Evolutionary conservation across 2,329 filamentous ascomycete genomes (phyloP).

Genomic region (Penicillium frequentans): DNA sequence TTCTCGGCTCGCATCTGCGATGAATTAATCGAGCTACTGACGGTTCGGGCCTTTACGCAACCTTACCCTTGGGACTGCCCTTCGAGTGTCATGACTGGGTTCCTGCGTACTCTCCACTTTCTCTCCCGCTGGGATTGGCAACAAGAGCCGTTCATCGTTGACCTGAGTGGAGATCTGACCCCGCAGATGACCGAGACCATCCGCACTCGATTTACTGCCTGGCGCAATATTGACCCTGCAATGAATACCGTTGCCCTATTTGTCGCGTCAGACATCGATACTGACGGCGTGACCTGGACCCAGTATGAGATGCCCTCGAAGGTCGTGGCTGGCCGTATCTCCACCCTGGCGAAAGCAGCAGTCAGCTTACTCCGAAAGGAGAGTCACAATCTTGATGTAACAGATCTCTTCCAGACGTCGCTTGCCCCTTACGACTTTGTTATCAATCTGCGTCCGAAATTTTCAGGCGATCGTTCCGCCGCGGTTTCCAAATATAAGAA

Average conservation of each 20-base stretch:
- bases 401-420: conserved; percentile 69
- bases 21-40: conserved; percentile 82
- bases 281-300: conserved; percentile 78
- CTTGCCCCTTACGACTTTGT: conserved; percentile 81
- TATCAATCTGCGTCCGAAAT: conserved; percentile 65
- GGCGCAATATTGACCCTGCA: conserved; percentile 82
- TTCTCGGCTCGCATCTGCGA: conserved; percentile 73
- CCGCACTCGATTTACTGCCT: conserved; percentile 72
- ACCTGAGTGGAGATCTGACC: conserved; percentile 65
- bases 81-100: conserved; percentile 73
- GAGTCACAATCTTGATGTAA: conserved; percentile 55
- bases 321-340: conserved; percentile 82
- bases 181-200: conserved; percentile 62
- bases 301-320: conserved; percentile 68
- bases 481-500: conserved; percentile 70
- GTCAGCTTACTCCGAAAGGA: conserved; percentile 59
- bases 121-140: conserved; percentile 92
- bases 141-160: conserved; percentile 75
- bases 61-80: conserved; percentile 79
- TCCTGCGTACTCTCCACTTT: conserved; percentile 76
- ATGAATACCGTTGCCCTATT: conserved; percentile 84
- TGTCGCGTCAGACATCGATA: conserved; percentile 75
- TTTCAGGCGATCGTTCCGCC: conserved; percentile 42
- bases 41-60: conserved; percentile 73
- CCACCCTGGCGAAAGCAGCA: conserved; percentile 75